Conservation (phyloP, 805 yeast species). For the Brettanomyces sp. region DNA sequence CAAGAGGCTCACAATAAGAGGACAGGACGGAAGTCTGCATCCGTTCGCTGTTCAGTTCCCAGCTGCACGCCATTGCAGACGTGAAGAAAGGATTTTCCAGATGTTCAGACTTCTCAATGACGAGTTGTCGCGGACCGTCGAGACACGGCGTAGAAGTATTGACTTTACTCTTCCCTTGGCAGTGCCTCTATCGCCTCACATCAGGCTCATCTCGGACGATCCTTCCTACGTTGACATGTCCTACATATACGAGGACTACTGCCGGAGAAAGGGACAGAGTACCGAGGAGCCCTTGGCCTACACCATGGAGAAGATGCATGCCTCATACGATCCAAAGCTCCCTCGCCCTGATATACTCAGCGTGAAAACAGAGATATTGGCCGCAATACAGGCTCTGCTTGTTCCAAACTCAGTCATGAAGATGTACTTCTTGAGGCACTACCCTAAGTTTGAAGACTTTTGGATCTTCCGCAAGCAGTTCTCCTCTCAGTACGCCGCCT, state of each 20-base stretch:
- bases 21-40: constrained; percentile 87
- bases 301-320: constrained; percentile 75
- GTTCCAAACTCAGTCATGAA: constrained; percentile 80
- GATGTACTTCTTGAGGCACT: constrained; percentile 63
- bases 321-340: constrained; percentile 86
- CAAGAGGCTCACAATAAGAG: constrained; percentile 80
- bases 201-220: constrained; percentile 82
- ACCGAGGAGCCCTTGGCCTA: constrained; percentile 88
- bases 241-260: constrained; percentile 83
- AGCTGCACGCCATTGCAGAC: constrained; percentile 92
- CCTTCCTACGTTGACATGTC: constrained; percentile 60
- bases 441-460: constrained; percentile 80
- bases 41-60: constrained; percentile 96
- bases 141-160: constrained; percentile 77
- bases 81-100: constrained; percentile 93
- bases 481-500: constrained; percentile 88
- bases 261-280: constrained; percentile 60
- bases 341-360: constrained; percentile 90
- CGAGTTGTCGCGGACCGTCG: constrained; percentile 69
- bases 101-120: constrained; percentile 83
- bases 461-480: constrained; percentile 96
- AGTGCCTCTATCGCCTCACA: constrained; percentile 89
- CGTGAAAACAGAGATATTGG: constrained; percentile 81
- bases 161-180: constrained; percentile 85
- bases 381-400: constrained; percentile 78